phyloP scores from a whole-genome alignment of 352 stramenopile species.

The Globisporangium nodosum region DNA sequence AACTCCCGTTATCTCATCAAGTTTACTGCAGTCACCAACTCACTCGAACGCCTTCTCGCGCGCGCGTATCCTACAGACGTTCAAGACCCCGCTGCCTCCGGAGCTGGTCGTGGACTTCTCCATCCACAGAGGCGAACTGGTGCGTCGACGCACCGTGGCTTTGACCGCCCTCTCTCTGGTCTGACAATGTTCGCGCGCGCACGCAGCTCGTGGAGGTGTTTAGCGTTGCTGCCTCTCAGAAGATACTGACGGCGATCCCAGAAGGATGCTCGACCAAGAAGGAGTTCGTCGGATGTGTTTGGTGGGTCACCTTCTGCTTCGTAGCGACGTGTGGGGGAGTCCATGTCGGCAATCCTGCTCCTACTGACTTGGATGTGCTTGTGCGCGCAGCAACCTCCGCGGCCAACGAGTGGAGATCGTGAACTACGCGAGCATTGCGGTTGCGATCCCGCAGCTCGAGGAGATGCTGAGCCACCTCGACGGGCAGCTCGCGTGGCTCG shows the following conservation, averaged over 20 bases:
- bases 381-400: constrained; percentile 40
- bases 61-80: constrained; percentile 25
- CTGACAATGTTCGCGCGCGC: not conserved
- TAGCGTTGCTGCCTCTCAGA: constrained; percentile 49
- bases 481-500: constrained; percentile 55
- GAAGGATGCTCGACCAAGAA: constrained; percentile 68
- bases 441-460: constrained; percentile 73
- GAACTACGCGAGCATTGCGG: constrained; percentile 55
- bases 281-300: constrained; percentile 75
- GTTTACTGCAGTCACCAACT: not conserved
- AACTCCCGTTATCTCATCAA: not conserved
- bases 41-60: not conserved
- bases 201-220: constrained; percentile 74
- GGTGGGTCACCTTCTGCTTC: constrained; percentile 28
- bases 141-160: constrained; percentile 11
- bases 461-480: constrained; percentile 72
- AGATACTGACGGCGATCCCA: constrained; percentile 41
- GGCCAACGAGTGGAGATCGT: constrained; percentile 78
- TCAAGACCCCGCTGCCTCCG: constrained; percentile 60
- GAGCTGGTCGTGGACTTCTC: constrained; percentile 84
- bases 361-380: not conserved
- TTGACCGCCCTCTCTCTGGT: not conserved
- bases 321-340: not conserved
- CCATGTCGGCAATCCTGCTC: not conserved
- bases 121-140: constrained; percentile 72